A percentile compares a stretch with the other conserved stretches of the same genome.
phyloP scores from a whole-genome alignment of 805 yeast genomes.

The Saccharomycopsis olivae region DNA sequence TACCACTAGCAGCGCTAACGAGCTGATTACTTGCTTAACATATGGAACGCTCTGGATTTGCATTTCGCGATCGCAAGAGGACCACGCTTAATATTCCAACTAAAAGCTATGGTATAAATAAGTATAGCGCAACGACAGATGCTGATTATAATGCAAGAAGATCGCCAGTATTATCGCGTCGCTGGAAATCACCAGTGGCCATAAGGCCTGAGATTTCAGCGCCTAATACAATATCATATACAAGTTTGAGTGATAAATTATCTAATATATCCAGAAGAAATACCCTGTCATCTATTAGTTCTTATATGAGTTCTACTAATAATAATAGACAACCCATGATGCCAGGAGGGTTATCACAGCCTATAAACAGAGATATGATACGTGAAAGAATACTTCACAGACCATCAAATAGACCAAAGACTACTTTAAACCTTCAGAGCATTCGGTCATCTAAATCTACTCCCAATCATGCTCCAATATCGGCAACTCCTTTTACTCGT shows the following conservation, averaged over 20 bases:
- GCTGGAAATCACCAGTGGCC: not conserved
- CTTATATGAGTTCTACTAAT: not conserved
- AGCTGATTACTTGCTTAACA: not conserved
- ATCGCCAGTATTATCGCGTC: no score
- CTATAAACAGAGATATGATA: no score
- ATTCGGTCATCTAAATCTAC: not conserved
- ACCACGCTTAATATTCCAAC: not conserved
- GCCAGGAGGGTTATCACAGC: not conserved
- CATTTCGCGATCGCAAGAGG: not conserved
- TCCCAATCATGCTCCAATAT: no score
- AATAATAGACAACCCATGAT: no score
- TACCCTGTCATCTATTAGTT: no score
- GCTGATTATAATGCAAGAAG: no score
- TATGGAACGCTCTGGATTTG: not conserved
- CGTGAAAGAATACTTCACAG: not conserved
- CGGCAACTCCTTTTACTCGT: not conserved
- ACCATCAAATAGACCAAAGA: not conserved
- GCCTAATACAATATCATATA: not conserved
- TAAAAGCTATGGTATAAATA: not conserved
- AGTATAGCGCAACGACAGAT: not conserved
- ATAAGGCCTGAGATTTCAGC: not conserved
- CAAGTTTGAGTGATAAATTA: not conserved
- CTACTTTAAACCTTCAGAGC: not conserved
- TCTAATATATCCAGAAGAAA: not conserved
- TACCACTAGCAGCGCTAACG: no score